Percentiles rank a stretch among this genome's conserved stretches.
Conservation (phyloP, 2,329 filamentous ascomycete genomes). For the Ascochyta viciae-villosae region DNA sequence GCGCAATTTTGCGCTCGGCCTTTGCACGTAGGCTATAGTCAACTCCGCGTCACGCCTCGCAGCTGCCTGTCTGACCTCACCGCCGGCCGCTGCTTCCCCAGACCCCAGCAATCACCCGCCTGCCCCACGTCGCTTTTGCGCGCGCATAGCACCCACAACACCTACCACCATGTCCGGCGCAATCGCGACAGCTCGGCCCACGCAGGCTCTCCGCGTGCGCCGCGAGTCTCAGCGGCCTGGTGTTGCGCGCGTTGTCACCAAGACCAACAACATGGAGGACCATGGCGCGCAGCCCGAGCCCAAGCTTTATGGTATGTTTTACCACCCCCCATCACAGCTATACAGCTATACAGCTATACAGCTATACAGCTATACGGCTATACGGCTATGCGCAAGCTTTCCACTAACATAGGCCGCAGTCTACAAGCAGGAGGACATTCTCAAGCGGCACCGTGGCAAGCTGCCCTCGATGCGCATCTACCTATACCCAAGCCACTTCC, state of each 20-base stretch:
- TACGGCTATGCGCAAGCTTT: background rate
- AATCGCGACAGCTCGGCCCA: conserved; percentile 42
- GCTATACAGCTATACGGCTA: background rate
- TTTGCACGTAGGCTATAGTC: background rate
- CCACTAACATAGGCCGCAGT: conserved; percentile 58
- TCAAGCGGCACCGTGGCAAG: conserved; percentile 77
- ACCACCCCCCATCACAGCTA: background rate
- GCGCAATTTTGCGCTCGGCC: conserved; percentile 17
- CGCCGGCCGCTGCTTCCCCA: conserved; percentile 19
- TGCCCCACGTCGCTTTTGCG: conserved; percentile 2
- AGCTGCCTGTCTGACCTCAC: conserved; percentile 12
- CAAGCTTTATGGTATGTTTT: conserved; percentile 40
- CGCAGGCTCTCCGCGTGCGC: conserved; percentile 53
- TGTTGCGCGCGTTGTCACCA: conserved; percentile 37
- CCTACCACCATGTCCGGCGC: conserved; percentile 41
- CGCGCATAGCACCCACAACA: conserved; percentile 1
- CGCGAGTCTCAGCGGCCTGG: conserved; percentile 53
- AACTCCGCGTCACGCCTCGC: background rate
- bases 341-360: background rate
- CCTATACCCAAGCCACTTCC: conserved; percentile 82
- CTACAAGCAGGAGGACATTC: conserved; percentile 75
- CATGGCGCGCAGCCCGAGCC: conserved; percentile 37
- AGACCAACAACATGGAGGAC: conserved; percentile 39
- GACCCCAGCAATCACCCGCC: conserved; percentile 2
- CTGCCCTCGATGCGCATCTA: conserved; percentile 87